Evolutionary conservation across 768 basidiomycete genomes (phyloP), one percentile per base, ranked within the genome.

Genomic region (Galerina marginata): DNA sequence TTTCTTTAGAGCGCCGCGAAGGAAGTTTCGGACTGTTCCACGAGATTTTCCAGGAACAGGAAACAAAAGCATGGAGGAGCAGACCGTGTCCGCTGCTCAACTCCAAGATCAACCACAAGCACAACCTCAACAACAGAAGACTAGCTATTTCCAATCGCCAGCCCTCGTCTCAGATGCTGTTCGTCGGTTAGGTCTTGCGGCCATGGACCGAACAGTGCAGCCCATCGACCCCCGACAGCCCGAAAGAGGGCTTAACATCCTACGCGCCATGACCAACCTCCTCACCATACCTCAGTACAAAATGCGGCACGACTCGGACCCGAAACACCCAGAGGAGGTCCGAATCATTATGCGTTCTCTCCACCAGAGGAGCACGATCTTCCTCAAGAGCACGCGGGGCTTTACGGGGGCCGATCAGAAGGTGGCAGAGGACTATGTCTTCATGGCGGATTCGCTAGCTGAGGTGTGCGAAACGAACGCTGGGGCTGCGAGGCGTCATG

Each of bases 241-340:
- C 10, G 84, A 83, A 54, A 82, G 83, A 43, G 81, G 80, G 9
- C 80, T 84, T 52, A 84, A 86, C 64, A 87, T 90, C 33, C 69
- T 88, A n/a, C 84, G 88, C 12, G 85, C 90, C 61, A 90, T 92
- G 90, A 91, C 90, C 4, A 91, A 90, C 67, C 75, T 92, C 1
- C 78, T 92, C 56, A 86, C 87, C 0, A 79, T 86, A 56, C 83
- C 86, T 11, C 83, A 82, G 58, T 79, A 81, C 40, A 77, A 75
- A 60, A 69, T 71, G 44, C 67, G 75, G 10, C 73, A 76, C 48
- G 78, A 77, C 6, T 74, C 78, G 1, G 78, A 83, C 11, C 73
- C 79, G 6, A 76, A 78, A 53, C 73, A 72, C 15, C 66, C 71
- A n/a, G 82, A 78, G 0, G 80, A 77, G 20, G 42, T 74, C n/a